Conservation (phyloP, 441 rosid species). For the Croton setiger region DNA sequence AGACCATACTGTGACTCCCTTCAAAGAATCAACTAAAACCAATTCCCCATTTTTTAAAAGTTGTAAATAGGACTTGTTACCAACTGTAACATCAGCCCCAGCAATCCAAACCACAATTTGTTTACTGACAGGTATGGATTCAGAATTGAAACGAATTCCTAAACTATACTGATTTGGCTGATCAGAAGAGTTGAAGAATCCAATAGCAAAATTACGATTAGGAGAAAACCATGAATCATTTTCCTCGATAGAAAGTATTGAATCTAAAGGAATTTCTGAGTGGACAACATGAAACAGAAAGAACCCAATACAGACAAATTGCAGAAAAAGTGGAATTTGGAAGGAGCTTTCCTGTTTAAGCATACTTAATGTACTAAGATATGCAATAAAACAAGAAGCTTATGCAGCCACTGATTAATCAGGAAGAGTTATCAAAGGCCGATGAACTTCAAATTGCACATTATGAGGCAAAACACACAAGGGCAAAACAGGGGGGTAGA, state of each 20-base stretch:
- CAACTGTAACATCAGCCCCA: conserved; percentile 54
- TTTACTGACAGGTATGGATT: conserved; percentile 45
- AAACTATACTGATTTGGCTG: conserved; percentile 56
- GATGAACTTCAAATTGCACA: conserved; percentile 10
- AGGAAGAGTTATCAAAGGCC: conserved; percentile 22
- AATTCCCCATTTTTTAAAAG: conserved; percentile 56
- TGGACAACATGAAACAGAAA: conserved; percentile 31
- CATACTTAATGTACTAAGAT: conserved; percentile 38
- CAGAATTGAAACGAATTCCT: conserved; percentile 67
- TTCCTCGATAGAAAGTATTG: conserved; percentile 54
- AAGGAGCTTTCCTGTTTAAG: conserved; percentile 22
- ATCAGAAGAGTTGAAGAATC: conserved; percentile 49
- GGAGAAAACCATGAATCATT: conserved; percentile 61
- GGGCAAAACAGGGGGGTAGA: conserved; percentile 2
- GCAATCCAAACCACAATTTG: conserved; percentile 72
- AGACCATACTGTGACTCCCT: conserved; percentile 49
- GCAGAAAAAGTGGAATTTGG: conserved; percentile 27
- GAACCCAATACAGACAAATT: conserved; percentile 37
- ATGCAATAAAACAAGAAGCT: conserved; percentile 19
- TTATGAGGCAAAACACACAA: conserved; percentile 1
- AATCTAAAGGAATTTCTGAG: conserved; percentile 60
- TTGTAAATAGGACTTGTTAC: conserved; percentile 61
- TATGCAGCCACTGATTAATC: conserved; percentile 20
- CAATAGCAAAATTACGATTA: conserved; percentile 60
- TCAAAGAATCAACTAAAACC: conserved; percentile 55